These are phyloP conservation scores for Porogramme epimiltina DNA, from an alignment of 1,284 basidiomycete species.

Conservation along the genomic window DNA sequence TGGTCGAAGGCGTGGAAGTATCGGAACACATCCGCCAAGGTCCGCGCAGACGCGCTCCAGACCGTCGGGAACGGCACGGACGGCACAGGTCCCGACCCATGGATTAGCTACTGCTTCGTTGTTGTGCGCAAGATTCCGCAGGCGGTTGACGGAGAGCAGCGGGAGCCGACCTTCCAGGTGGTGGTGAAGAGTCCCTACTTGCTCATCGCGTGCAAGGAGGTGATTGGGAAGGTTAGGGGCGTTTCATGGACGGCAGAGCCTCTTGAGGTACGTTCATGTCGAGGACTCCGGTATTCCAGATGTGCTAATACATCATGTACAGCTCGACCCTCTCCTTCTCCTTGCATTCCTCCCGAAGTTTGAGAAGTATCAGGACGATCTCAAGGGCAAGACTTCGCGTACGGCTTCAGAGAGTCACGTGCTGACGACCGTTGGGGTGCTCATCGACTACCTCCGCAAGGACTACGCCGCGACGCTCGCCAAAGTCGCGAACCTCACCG, in stretches of 20 bases:
- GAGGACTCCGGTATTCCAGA: not conserved
- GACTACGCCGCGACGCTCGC: conserved; percentile 50
- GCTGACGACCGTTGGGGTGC: conserved; percentile 43
- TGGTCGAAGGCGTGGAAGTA: conserved; percentile 61
- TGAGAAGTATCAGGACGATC: conserved; percentile 40
- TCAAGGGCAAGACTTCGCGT: conserved; percentile 36
- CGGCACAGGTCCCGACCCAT: conserved; percentile 44
- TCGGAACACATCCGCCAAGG: conserved; percentile 52
- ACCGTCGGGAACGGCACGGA: conserved; percentile 24
- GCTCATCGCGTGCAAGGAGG: conserved; percentile 53
- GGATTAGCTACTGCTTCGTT: conserved; percentile 35
- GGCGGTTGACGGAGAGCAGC: conserved; percentile 28
- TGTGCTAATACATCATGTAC: not conserved
- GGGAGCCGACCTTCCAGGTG: conserved; percentile 48
- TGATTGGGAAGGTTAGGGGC: conserved; percentile 53
- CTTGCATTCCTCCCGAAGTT: conserved; percentile 51
- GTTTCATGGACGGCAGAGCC: conserved; percentile 58
- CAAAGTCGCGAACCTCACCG: conserved; percentile 45
- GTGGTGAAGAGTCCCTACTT: conserved; percentile 60
- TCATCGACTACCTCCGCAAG: conserved; percentile 46
- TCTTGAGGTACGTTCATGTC: conserved; percentile 42
- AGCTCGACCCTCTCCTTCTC: conserved; percentile 56
- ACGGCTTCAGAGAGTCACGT: conserved; percentile 41
- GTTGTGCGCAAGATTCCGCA: conserved; percentile 33
- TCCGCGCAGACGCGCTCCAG: conserved; percentile 44